Evolutionary conservation across 2,329 filamentous ascomycete genomes (phyloP).

Genomic region (Endothia cerciana): DNA sequence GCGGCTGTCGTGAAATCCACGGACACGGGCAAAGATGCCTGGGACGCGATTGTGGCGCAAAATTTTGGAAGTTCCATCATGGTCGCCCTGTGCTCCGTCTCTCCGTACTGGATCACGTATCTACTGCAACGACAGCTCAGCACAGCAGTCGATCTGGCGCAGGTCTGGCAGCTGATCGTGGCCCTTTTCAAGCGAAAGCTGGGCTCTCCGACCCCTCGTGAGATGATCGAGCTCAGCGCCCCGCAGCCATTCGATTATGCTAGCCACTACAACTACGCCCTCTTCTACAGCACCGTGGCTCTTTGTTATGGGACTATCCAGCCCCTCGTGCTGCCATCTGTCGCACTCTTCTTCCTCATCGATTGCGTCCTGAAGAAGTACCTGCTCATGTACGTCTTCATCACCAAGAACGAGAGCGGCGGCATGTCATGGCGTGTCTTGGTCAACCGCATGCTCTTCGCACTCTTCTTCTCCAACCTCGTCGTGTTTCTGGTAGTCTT

Average conservation of each 20-base stretch:
- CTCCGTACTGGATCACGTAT: slow-evolving; percentile 93
- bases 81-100: slow-evolving; percentile 76
- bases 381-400: slow-evolving; percentile 87
- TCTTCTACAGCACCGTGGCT: slow-evolving; percentile 90
- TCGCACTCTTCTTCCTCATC: slow-evolving; percentile 85
- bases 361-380: slow-evolving; percentile 96
- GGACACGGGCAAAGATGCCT: slow-evolving; percentile 61
- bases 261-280: slow-evolving; percentile 96
- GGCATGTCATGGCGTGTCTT: slow-evolving; percentile 90
- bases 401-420: slow-evolving; percentile 95
- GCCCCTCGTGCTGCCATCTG: slow-evolving; percentile 83
- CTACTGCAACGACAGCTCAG: slow-evolving; percentile 90
- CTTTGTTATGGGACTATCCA: slow-evolving; percentile 85
- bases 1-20: slow-evolving; percentile 65
- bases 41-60: slow-evolving; percentile 68
- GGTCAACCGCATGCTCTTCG: slow-evolving; percentile 92
- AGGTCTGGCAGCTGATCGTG: slow-evolving; percentile 82
- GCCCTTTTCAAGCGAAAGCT: slow-evolving; percentile 86
- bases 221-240: slow-evolving; percentile 90
- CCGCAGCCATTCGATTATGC: slow-evolving; percentile 94
- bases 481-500: slow-evolving; percentile 78
- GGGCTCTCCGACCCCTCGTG: slow-evolving; percentile 82
- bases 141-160: slow-evolving; percentile 90
- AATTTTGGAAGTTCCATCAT: slow-evolving; percentile 69
- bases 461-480: slow-evolving; percentile 75